A percentile compares a stretch with the other conserved stretches of the same genome.
Evolutionary conservation across 208 protist genomes (phyloP).

Genomic region (Plasmodiophora brassicae): DNA sequence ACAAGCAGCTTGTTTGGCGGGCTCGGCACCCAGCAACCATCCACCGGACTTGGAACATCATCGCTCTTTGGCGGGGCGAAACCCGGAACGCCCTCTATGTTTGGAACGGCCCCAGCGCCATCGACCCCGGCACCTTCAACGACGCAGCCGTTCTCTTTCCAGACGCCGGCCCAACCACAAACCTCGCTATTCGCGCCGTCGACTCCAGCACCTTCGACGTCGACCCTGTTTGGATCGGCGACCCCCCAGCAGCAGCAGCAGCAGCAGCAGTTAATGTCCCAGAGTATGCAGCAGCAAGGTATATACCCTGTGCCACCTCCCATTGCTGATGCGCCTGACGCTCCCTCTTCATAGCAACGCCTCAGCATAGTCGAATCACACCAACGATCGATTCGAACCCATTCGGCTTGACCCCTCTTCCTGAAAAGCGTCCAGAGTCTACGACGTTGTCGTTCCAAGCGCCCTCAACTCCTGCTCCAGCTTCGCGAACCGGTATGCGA

Average conservation of each 20-base stretch:
- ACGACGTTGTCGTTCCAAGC: background rate
- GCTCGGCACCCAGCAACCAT: too few species aligned
- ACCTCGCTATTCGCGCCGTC: background rate
- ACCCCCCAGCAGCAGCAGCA: too few species aligned
- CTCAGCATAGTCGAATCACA: too few species aligned
- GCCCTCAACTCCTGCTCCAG: background rate
- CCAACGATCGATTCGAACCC: slow-evolving; percentile 20
- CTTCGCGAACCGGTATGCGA: background rate
- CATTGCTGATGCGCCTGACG: too few species aligned
- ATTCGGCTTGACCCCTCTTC: background rate
- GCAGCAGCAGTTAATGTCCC: too few species aligned
- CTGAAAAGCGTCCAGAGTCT: background rate
- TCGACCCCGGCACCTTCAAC: background rate
- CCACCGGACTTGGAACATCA: background rate
- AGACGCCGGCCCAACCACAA: background rate
- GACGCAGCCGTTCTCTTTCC: background rate
- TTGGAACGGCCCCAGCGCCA: background rate
- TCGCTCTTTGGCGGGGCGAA: background rate
- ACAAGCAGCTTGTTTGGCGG: too few species aligned
- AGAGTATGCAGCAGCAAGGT: too few species aligned
- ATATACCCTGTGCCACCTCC: too few species aligned
- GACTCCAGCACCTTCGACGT: too few species aligned
- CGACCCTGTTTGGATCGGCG: too few species aligned
- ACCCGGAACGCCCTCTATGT: background rate
- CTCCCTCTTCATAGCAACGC: too few species aligned